A percentile compares a stretch with the other conserved stretches of the same genome.
phyloP scores from a whole-genome alignment of 257 asterid species.

The Nicotiana noctiflora region DNA sequence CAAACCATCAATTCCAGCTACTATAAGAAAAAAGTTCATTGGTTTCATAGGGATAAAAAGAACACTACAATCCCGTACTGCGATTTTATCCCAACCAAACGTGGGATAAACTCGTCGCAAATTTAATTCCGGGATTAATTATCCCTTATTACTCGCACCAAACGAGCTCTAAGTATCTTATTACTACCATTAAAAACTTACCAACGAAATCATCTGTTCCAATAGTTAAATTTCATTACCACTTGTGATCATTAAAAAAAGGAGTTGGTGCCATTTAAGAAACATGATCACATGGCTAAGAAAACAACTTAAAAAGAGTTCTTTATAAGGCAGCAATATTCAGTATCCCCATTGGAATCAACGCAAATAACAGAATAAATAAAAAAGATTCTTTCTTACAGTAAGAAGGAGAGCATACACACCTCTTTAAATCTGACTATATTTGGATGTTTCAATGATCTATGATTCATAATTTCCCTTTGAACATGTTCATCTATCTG shows the following conservation, averaged over 20 bases:
- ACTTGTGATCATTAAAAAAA: background rate
- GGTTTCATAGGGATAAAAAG: background rate
- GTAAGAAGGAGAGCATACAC: background rate
- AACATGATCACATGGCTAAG: too few relatives aligned
- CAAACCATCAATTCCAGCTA: background rate
- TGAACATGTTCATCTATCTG: conserved; percentile 41
- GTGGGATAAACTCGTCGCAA: too few relatives aligned
- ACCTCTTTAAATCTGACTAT: conserved; percentile 43
- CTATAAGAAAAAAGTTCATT: background rate
- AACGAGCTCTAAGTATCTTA: background rate
- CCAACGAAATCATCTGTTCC: background rate
- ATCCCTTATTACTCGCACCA: too few relatives aligned
- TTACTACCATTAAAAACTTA: background rate
- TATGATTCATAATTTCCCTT: conserved; percentile 43
- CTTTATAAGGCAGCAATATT: too few relatives aligned
- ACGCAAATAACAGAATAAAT: background rate
- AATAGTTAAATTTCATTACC: background rate
- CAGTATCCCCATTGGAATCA: too few relatives aligned
- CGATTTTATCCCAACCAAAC: too few relatives aligned
- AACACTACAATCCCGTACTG: too few relatives aligned
- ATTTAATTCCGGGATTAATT: too few relatives aligned
- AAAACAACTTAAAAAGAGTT: background rate
- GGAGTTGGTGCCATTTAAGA: too few relatives aligned
- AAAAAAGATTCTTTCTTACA: background rate
- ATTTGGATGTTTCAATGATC: conserved; percentile 42